Evolutionary conservation across 2,329 filamentous ascomycete genomes (phyloP).

Genomic region (Pseudocercospora macadamiae): DNA sequence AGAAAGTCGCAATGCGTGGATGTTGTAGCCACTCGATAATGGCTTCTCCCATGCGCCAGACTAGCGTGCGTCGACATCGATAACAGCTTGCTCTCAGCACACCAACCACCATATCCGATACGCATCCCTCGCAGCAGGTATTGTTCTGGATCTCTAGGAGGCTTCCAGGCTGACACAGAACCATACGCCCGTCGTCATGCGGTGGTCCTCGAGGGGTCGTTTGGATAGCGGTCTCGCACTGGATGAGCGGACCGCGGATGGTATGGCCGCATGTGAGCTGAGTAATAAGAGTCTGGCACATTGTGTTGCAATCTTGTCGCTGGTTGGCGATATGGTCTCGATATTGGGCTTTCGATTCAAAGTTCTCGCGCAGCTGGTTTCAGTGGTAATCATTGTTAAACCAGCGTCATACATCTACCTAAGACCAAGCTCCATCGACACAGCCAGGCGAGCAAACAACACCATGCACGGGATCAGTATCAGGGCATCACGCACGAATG

Average conservation of each 20-base stretch:
- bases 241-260: conserved; percentile 19
- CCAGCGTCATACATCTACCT: too few species aligned
- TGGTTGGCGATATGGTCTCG: too few species aligned
- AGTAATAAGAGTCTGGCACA: conserved; percentile 27
- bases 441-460: too few species aligned
- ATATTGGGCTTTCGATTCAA: too few species aligned
- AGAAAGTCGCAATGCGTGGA: neutral
- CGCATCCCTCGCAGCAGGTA: conserved; percentile 26
- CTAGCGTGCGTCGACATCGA: conserved; percentile 16
- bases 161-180: conserved; percentile 16
- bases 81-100: conserved; percentile 21
- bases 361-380: too few species aligned
- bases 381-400: too few species aligned
- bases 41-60: conserved; percentile 18
- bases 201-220: conserved; percentile 9
- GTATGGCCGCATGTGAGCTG: conserved; percentile 27
- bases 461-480: too few species aligned
- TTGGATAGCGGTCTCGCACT: conserved; percentile 16
- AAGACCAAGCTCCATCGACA: too few species aligned
- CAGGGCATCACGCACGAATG: too few species aligned
- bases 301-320: neutral
- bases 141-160: conserved; percentile 17
- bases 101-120: conserved; percentile 18
- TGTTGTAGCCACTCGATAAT: conserved; percentile 14
- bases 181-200: conserved; percentile 17